These are phyloP conservation scores for Fraxinus excelsior DNA, from an alignment of 257 asterid species.

Conservation along the genomic window DNA sequence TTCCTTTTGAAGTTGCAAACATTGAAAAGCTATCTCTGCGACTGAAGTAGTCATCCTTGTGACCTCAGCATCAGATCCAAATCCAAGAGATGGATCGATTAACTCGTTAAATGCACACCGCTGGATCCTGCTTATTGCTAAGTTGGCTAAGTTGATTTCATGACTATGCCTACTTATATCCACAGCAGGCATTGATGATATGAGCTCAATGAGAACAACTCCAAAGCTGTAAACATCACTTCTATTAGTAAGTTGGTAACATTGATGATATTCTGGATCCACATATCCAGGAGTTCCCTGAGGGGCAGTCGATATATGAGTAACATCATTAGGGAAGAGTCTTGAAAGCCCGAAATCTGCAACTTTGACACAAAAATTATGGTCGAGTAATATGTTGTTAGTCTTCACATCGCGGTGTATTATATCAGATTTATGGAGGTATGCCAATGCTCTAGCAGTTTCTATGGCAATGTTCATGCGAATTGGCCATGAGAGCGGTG, in stretches of 20 bases:
- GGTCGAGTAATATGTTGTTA: conserved; percentile 51
- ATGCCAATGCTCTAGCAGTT: conserved; percentile 52
- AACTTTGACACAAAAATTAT: conserved; percentile 48
- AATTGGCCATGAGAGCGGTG: conserved; percentile 36
- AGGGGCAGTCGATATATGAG: conserved; percentile 62
- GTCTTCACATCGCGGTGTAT: conserved; percentile 66
- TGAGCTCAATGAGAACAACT: conserved; percentile 59
- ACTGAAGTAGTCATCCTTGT: conserved; percentile 47
- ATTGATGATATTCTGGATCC: conserved; percentile 49
- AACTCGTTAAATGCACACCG: conserved; percentile 44
- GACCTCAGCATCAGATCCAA: conserved; percentile 32
- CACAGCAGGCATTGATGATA: conserved; percentile 58
- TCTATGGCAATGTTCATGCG: conserved; percentile 62
- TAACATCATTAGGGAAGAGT: conserved; percentile 36
- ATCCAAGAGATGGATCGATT: conserved; percentile 49
- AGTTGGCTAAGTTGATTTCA: conserved; percentile 53
- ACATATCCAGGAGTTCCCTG: conserved; percentile 67
- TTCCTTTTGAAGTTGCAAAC: conserved; percentile 53
- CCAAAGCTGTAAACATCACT: conserved; percentile 68
- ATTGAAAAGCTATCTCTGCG: conserved; percentile 55
- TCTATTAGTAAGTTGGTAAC: conserved; percentile 48
- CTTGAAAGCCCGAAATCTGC: conserved; percentile 67
- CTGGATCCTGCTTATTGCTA: conserved; percentile 45
- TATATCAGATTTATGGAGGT: conserved; percentile 56
- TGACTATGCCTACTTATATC: conserved; percentile 45